Conservation (phyloP, 352 stramenopile genomes). For the Globisporangium irregulare region DNA sequence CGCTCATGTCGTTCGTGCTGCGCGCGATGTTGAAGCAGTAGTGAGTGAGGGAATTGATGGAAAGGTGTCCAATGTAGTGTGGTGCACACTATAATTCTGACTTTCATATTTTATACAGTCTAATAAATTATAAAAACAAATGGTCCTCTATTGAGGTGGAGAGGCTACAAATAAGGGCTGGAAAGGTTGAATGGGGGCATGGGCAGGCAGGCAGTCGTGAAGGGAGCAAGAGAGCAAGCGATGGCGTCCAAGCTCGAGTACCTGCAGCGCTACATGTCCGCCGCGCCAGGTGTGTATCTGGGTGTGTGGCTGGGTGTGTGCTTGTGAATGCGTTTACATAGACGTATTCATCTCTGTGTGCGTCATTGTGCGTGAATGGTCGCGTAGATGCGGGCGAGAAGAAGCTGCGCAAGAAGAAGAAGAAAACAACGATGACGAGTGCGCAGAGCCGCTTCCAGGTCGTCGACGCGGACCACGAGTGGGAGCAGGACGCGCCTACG, state of each 20-base stretch:
- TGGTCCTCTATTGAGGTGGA: neutral
- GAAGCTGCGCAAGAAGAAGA: slow-evolving; percentile 65
- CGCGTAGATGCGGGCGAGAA: slow-evolving; percentile 34
- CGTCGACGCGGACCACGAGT: slow-evolving; percentile 61
- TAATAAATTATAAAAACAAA: too few relatives aligned
- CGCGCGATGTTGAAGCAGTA: slow-evolving; percentile 72
- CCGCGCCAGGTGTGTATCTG: slow-evolving; percentile 25
- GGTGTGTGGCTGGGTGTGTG: neutral
- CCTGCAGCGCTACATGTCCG: slow-evolving; percentile 72
- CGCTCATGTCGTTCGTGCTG: slow-evolving; percentile 75
- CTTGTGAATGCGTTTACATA: neutral
- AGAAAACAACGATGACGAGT: slow-evolving; percentile 20
- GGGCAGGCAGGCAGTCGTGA: neutral
- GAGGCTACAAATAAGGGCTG: neutral
- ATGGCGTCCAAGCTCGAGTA: slow-evolving; percentile 78
- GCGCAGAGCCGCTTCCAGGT: slow-evolving; percentile 33
- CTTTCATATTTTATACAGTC: neutral
- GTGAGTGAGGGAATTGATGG: neutral
- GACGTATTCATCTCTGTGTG: neutral
- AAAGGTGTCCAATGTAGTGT: neutral
- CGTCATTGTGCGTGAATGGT: neutral
- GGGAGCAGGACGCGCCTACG: slow-evolving; percentile 44
- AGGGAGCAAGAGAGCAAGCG: neutral
- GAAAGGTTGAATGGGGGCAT: neutral
- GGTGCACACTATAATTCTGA: neutral